A percentile compares a stretch with the other conserved stretches of the same genome.
These are phyloP conservation scores for Rosa chinensis DNA, from an alignment of 306 rosid genomes.

Conservation along the genomic window DNA sequence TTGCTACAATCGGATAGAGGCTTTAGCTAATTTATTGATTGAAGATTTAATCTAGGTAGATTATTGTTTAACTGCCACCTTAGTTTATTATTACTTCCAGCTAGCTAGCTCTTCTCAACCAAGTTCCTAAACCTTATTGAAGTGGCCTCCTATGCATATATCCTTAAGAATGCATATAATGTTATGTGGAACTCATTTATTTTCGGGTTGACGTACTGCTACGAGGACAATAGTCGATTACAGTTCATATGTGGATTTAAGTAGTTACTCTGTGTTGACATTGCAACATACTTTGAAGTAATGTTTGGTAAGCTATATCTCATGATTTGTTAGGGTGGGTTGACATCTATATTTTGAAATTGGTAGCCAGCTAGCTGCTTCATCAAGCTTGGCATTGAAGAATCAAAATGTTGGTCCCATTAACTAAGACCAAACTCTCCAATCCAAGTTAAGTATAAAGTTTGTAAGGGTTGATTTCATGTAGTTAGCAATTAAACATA, in stretches of 20 bases:
- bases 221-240: not conserved
- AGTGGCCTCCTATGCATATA: not conserved
- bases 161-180: too few species aligned
- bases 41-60: not conserved
- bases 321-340: not conserved
- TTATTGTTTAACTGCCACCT: constrained; percentile 7
- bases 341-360: not conserved
- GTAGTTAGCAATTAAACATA: too few species aligned
- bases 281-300: not conserved
- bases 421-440: not conserved
- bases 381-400: not conserved
- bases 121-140: not conserved
- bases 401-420: not conserved
- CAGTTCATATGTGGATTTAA: not conserved
- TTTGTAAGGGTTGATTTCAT: too few species aligned
- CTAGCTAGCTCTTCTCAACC: not conserved
- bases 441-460: not conserved
- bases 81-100: not conserved
- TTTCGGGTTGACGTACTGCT: not conserved
- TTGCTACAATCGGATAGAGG: too few species aligned
- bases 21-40: too few species aligned
- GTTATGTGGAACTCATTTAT: not conserved
- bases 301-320: not conserved
- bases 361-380: not conserved
- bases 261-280: not conserved